Evolutionary conservation across 2,329 filamentous ascomycete species (phyloP).

Genomic region (Sclerotinia borealis): DNA sequence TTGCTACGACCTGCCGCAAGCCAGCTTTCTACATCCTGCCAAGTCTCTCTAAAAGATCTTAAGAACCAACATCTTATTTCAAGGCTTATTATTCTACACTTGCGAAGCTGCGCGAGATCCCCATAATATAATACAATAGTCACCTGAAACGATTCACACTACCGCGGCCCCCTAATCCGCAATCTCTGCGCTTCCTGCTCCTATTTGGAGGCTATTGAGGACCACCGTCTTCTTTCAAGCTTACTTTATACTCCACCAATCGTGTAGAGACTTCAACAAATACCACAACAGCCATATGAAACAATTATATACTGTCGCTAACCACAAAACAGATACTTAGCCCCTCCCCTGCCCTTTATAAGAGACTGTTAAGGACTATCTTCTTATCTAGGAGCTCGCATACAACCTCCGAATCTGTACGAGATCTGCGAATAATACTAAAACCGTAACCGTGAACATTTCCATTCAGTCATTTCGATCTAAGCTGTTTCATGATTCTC

Average conservation of each 20-base stretch:
- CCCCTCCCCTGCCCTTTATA: background rate
- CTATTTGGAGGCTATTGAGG: fast-evolving
- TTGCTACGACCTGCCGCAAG: background rate
- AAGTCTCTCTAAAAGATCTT: fast-evolving
- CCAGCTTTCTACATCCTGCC: too few relatives aligned
- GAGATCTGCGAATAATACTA: too few relatives aligned
- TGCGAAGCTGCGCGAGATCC: background rate
- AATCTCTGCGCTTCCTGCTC: fast-evolving
- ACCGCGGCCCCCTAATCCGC: background rate
- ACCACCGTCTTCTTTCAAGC: background rate
- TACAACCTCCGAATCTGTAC: fast-evolving
- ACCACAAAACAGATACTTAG: background rate
- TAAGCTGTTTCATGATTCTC: background rate
- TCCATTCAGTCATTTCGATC: background rate
- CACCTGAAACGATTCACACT: background rate
- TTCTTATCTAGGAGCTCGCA: background rate
- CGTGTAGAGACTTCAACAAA: too few relatives aligned
- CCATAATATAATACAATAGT: background rate
- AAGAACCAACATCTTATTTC: fast-evolving
- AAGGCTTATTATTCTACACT: background rate
- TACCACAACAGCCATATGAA: background rate
- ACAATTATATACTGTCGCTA: background rate
- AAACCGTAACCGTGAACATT: background rate
- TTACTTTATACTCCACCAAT: background rate
- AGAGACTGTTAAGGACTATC: background rate